These are phyloP conservation scores for Quercus aquifolioides DNA, from an alignment of 306 rosid species.

Conservation along the genomic window DNA sequence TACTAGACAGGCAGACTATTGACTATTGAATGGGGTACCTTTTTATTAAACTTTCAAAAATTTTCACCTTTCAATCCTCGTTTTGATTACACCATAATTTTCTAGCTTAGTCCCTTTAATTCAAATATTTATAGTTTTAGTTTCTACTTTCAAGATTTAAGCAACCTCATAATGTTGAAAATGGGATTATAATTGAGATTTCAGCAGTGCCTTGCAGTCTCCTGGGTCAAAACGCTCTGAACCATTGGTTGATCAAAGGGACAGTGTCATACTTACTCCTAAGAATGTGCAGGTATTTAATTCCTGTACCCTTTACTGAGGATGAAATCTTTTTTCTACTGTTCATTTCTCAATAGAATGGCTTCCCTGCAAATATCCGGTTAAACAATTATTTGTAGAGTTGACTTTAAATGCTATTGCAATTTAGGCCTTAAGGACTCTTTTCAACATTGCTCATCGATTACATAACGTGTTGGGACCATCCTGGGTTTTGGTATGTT, in stretches of 20 bases:
- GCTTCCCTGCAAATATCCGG: constrained; percentile 14
- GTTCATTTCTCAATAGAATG: constrained; percentile 10
- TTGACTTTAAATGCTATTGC: constrained; percentile 21
- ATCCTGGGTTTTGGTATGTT: constrained; percentile 96
- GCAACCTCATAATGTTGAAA: constrained; percentile 38
- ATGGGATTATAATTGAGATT: constrained; percentile 41
- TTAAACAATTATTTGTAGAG: constrained; percentile 9
- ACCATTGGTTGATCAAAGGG: constrained; percentile 68
- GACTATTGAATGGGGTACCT: not conserved
- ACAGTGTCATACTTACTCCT: constrained; percentile 80
- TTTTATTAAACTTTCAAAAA: not conserved
- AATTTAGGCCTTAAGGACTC: constrained; percentile 91
- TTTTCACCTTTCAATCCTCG: not conserved
- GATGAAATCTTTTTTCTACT: not conserved
- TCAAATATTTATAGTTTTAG: not conserved
- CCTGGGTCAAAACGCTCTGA: constrained; percentile 80
- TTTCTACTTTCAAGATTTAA: constrained; percentile 8
- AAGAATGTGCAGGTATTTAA: constrained; percentile 89
- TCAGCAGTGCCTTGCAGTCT: constrained; percentile 71
- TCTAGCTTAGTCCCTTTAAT: not conserved
- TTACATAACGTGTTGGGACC: constrained; percentile 94
- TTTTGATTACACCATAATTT: not conserved
- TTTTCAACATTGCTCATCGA: constrained; percentile 95
- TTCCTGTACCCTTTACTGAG: not conserved
- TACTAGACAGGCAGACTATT: not conserved